phyloP scores from a whole-genome alignment of 805 yeast genomes.

The Barnettozyma sucrosica region DNA sequence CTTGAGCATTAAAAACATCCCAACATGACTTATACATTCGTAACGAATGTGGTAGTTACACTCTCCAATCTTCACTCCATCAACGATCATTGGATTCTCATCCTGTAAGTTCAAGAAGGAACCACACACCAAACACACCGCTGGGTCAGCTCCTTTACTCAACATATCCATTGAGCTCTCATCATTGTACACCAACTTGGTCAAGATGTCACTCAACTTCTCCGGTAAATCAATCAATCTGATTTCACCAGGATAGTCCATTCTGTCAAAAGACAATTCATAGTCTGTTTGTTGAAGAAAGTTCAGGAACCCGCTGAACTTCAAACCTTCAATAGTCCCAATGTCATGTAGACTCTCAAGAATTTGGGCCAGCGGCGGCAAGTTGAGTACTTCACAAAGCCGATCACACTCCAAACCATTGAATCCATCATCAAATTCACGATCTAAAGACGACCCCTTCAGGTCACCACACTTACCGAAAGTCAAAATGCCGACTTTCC shows the following conservation, averaged over 20 bases:
- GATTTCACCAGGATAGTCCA: slow-evolving; percentile 65
- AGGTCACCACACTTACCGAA: slow-evolving; percentile 45
- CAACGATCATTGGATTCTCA: slow-evolving; percentile 31
- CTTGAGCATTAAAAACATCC: slow-evolving; percentile 68
- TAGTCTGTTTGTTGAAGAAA: slow-evolving; percentile 21
- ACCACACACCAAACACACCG: slow-evolving; percentile 83
- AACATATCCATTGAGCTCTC: slow-evolving; percentile 34
- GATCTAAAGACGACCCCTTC: slow-evolving; percentile 19
- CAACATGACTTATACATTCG: slow-evolving; percentile 62
- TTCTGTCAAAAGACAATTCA: slow-evolving; percentile 15
- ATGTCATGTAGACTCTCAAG: slow-evolving; percentile 11
- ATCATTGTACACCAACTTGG: slow-evolving; percentile 45
- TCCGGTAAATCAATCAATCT: slow-evolving; percentile 58
- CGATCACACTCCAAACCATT: slow-evolving; percentile 45
- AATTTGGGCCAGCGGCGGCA: slow-evolving; percentile 34
- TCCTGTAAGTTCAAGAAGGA: slow-evolving; percentile 61
- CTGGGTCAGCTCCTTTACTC: slow-evolving; percentile 53
- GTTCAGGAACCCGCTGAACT: slow-evolving; percentile 14
- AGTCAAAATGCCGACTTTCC: slow-evolving; percentile 55
- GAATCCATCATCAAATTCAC: neutral
- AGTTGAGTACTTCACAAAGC: slow-evolving; percentile 42
- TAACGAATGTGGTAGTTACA: slow-evolving; percentile 66
- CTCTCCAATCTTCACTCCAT: slow-evolving; percentile 59
- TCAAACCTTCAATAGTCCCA: slow-evolving; percentile 23
- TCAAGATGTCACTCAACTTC: slow-evolving; percentile 63